These are phyloP conservation scores for Alternaria solani DNA, from an alignment of 2,329 filamentous ascomycete species.

Conservation along the genomic window DNA sequence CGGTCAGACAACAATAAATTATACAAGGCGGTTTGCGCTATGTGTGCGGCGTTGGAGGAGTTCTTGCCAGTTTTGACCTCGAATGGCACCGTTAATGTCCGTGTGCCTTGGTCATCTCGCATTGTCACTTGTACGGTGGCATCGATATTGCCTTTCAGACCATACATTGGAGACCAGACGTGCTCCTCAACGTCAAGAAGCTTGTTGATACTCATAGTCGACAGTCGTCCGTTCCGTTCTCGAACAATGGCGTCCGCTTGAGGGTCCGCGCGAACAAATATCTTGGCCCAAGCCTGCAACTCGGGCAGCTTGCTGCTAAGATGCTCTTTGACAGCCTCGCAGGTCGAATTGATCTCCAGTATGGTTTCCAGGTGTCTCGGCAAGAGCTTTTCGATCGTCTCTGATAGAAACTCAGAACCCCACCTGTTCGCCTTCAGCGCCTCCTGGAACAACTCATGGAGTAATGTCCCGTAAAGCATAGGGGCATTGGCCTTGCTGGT, in stretches of 20 bases:
- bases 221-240: slow-evolving; percentile 78
- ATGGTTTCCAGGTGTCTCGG: slow-evolving; percentile 84
- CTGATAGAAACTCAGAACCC: slow-evolving; percentile 72
- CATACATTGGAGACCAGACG: slow-evolving; percentile 97
- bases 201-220: slow-evolving; percentile 87
- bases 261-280: slow-evolving; percentile 78
- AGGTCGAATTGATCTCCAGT: slow-evolving; percentile 82
- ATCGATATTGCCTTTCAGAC: slow-evolving; percentile 96
- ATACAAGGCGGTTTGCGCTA: slow-evolving; percentile 93
- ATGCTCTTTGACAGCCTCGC: slow-evolving; percentile 77
- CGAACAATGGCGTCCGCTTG: slow-evolving; percentile 77
- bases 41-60: slow-evolving; percentile 78
- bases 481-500: slow-evolving; percentile 80
- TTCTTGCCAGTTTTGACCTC: slow-evolving; percentile 94
- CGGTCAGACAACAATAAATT: slow-evolving; percentile 91
- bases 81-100: slow-evolving; percentile 84
- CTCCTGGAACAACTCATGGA: slow-evolving; percentile 95
- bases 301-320: slow-evolving; percentile 83
- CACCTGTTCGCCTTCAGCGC: slow-evolving; percentile 84
- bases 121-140: slow-evolving; percentile 91
- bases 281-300: slow-evolving; percentile 80
- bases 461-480: slow-evolving; percentile 88
- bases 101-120: slow-evolving; percentile 70
- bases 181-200: slow-evolving; percentile 97
- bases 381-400: slow-evolving; percentile 73